A percentile compares a stretch with the other conserved stretches of the same genome.
Conservation (phyloP, 768 basidiomycete genomes). For the Pleurotus djamor region DNA sequence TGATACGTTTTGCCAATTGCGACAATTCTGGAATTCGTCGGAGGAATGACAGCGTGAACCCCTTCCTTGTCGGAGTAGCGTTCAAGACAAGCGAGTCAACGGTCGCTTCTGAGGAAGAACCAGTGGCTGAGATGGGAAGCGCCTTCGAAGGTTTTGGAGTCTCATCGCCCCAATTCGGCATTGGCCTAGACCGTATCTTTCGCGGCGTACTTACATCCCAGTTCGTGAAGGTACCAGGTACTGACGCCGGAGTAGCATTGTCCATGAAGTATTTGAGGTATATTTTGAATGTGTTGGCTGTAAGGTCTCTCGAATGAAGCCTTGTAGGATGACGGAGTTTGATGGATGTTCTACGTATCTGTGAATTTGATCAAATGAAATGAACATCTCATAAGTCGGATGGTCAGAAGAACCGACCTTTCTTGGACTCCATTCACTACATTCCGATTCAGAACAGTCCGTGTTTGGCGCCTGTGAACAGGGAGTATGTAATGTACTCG, state of each 20-base stretch:
- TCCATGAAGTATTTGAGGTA: slow-evolving; percentile 84
- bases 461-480: not conserved
- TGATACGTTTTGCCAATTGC: slow-evolving; percentile 61
- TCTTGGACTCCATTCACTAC: slow-evolving; percentile 2
- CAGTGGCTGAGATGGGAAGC: not conserved
- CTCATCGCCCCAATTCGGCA: not conserved
- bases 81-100: not conserved
- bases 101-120: not conserved
- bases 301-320: slow-evolving; percentile 65
- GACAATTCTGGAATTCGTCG: slow-evolving; percentile 75
- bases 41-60: slow-evolving; percentile 73
- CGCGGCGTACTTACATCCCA: not conserved
- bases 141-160: not conserved
- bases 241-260: slow-evolving; percentile 29
- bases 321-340: slow-evolving; percentile 70
- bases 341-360: slow-evolving; percentile 14
- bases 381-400: not conserved
- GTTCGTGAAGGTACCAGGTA: not conserved
- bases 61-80: slow-evolving; percentile 21
- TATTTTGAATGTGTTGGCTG: slow-evolving; percentile 66
- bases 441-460: slow-evolving; percentile 2
- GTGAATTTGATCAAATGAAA: slow-evolving; percentile 18
- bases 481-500: not conserved
- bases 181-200: not conserved
- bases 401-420: not conserved